phyloP scores from a whole-genome alignment of 257 asterid species.

The Ajuga chamaepitys region DNA sequence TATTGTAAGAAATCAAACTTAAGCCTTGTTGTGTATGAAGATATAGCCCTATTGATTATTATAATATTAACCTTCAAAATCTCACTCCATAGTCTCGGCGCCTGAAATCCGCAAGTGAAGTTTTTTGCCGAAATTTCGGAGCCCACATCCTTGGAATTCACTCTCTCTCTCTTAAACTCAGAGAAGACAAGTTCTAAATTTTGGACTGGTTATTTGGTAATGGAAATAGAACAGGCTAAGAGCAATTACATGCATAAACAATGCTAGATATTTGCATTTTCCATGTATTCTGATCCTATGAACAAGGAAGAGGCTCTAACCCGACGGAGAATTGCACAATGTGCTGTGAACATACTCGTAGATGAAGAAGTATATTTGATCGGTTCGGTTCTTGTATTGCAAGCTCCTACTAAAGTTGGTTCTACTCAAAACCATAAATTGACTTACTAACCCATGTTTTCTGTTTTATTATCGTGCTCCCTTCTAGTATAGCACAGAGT shows the following conservation, averaged over 20 bases:
- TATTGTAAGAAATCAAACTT: slow-evolving; percentile 66
- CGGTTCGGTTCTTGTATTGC: slow-evolving; percentile 48
- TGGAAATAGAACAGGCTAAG: slow-evolving; percentile 19
- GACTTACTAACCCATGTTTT: slow-evolving; percentile 50
- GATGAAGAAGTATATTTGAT: slow-evolving; percentile 66
- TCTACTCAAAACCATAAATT: slow-evolving; percentile 42
- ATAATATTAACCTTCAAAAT: slow-evolving; percentile 63
- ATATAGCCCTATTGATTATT: slow-evolving; percentile 55
- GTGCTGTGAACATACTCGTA: slow-evolving; percentile 53
- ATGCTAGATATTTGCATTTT: slow-evolving; percentile 33
- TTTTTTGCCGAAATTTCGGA: slow-evolving; percentile 65
- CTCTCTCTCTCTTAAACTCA: slow-evolving; percentile 68
- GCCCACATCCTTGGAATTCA: slow-evolving; percentile 80
- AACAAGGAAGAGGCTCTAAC: slow-evolving; percentile 37
- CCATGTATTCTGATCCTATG: slow-evolving; percentile 33
- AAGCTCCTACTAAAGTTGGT: slow-evolving; percentile 29
- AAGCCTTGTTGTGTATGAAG: slow-evolving; percentile 67
- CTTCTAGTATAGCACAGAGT: slow-evolving; percentile 64
- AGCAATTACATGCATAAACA: slow-evolving; percentile 7
- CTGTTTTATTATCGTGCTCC: slow-evolving; percentile 48
- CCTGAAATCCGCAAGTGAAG: slow-evolving; percentile 58
- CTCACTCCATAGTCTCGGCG: slow-evolving; percentile 49
- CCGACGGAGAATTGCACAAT: slow-evolving; percentile 53
- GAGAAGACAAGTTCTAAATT: slow-evolving; percentile 55
- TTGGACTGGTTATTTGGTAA: slow-evolving; percentile 66